Base-by-base conservation (phyloP, 768 basidiomycete genomes). In the Boletus barrowsii region DNA sequence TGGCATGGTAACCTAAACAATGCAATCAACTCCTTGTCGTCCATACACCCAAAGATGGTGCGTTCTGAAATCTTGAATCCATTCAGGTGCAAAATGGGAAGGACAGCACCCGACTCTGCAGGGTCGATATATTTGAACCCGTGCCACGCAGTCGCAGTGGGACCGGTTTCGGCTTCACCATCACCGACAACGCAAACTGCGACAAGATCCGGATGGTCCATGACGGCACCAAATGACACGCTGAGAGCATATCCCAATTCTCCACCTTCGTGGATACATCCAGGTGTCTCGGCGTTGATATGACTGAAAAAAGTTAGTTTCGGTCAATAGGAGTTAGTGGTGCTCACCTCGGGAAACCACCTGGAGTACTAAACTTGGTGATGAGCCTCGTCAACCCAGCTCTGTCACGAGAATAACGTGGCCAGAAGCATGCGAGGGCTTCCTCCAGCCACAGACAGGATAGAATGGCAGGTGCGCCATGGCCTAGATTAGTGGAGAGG, bases 121-220 rank as follows among this genome's bases (percentile, higher is more conserved):
- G 93, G 93, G 65, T 97, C 92, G 61, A 95, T 83, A 67, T 87
- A 97, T 75, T 97, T 94, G 82, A 78, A 86, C 7, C 80, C 86
- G 62, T 93, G 90, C 89, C 90, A 94, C 18, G 87, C 86, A 15
- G 79, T 75, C 7, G 88, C 87, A 36, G 89, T 90, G 0, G 88
- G 88, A 5, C 88, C 88, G 4, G 86, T 86, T 69, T 90, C 88
- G 5, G 87, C 84, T 72, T 95, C 93, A 29, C 92, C 93, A 56
- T 94, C 92, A 22, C 93, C 93, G n/a, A 96, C 74, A 32, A 95
- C 78, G 56, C 88, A 90, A 45, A 85, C 79, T 18, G 87, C 83
- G 61, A 95, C 80, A 17, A 93, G 83, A 64, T 94, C 79, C 9
- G 92, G 93, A 58, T 90, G 87, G 68, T 97, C 93, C 89, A 96